Base-by-base conservation (phyloP, 2,329 filamentous ascomycete species). In the Monilinia polystroma region DNA sequence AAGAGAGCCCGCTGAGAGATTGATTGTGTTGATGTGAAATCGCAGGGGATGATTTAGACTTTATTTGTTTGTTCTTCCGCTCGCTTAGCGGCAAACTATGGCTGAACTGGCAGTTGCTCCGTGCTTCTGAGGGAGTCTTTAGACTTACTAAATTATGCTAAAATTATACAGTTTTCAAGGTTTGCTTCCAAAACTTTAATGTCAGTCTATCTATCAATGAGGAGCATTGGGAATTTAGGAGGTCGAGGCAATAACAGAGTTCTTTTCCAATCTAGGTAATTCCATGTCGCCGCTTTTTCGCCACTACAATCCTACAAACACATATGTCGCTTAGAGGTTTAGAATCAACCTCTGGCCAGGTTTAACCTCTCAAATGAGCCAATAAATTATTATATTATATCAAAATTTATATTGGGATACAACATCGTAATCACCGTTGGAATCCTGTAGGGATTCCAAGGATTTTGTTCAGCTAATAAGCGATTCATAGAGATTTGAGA, bases 81-180 rank as follows among this genome's bases (percentile, higher is more conserved):
- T 62, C 58, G 58, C 45, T 62, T 62, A 62, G 58, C 47, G 47
- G 45, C 45, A 62, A 23, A 51, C 58, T 62, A 62, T 62, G 32
- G 58, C 58, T 41, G 47, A 62, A 62, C 20, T 62, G 58, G 58
- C 45, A 62, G 32, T 38, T 62, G 58, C 58, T 62, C 58, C 58
- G 58, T 52, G 45, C 58, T 62, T 52, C 20, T 35, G 57, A 60
- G 57, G 58, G 26, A 55, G 14, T 4, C 26, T 38, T 38, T 12
- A 23, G 51, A 51, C 38, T 32, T 6, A 35, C 32, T 35, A 35
- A 35, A 35, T 49, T 47, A 35, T 60, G 29, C 57, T 51, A 60
- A 60, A 60, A 60, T 60, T 49, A 60, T 60, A 60, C 57, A 35
- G 43, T 49, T 26, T 59, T 23, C 38, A 18, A 45, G 16, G 38